Evolutionary conservation across 257 asterid genomes (phyloP).

Genomic region (Hygrophila difformis): DNA sequence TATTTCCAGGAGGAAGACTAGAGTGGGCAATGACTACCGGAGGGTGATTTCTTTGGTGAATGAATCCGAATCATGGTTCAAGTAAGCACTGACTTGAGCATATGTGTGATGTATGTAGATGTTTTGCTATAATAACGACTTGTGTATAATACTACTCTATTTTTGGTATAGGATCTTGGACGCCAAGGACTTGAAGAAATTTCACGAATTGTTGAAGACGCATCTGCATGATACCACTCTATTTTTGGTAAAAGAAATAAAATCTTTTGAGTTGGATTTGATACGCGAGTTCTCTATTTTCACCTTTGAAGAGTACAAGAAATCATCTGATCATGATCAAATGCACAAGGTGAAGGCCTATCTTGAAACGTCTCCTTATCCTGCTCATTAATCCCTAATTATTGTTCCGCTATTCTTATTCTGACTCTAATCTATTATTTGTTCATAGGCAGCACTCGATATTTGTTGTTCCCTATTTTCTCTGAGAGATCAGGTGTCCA

Average conservation of each 20-base stretch:
- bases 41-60: constrained; percentile 50
- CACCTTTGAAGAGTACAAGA: constrained; percentile 46
- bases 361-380: neutral
- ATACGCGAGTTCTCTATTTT: constrained; percentile 40
- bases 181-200: constrained; percentile 39
- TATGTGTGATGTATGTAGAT: constrained; percentile 7
- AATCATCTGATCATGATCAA: constrained; percentile 55
- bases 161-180: constrained; percentile 55
- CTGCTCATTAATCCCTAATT: constrained; percentile 3
- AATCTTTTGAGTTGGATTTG: constrained; percentile 38
- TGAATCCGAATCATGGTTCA: constrained; percentile 66
- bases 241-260: constrained; percentile 43
- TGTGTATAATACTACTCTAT: neutral
- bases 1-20: constrained; percentile 46
- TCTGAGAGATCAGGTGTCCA: constrained; percentile 34
- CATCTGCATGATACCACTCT: constrained; percentile 46
- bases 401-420: constrained; percentile 11
- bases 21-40: constrained; percentile 40
- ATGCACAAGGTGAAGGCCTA: constrained; percentile 53
- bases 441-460: constrained; percentile 54
- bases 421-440: constrained; percentile 5
- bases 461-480: constrained; percentile 60
- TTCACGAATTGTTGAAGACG: constrained; percentile 48
- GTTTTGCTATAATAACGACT: constrained; percentile 7
- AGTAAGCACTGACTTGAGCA: constrained; percentile 31